Evolutionary conservation across 1,284 basidiomycete genomes (phyloP).

Genomic region (Kalmanozyma brasiliensis): DNA sequence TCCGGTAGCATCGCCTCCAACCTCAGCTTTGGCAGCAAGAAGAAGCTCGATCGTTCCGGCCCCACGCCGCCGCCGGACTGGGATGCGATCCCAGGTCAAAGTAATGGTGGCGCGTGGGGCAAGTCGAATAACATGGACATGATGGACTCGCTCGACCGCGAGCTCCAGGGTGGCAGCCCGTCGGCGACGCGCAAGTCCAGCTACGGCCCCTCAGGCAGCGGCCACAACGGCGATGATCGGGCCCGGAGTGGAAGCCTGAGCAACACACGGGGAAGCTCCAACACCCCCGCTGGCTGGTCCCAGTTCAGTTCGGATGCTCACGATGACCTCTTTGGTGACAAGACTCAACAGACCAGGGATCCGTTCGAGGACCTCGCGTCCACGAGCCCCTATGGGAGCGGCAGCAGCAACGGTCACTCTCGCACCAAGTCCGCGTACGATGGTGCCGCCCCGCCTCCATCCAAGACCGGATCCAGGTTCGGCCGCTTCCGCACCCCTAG

Average conservation of each 20-base stretch:
- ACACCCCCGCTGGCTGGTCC: constrained; percentile 39
- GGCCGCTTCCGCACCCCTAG: constrained; percentile 38
- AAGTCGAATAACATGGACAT: constrained; percentile 12
- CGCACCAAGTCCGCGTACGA: constrained; percentile 24
- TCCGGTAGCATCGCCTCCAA: constrained; percentile 41
- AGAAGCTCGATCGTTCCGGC: constrained; percentile 34
- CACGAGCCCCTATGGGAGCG: constrained; percentile 2
- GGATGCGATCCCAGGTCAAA: constrained; percentile 36
- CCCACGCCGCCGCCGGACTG: constrained; percentile 44
- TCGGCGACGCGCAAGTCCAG: constrained; percentile 21
- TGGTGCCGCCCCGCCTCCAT: constrained; percentile 16
- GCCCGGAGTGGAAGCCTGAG: constrained; percentile 22
- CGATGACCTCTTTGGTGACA: constrained; percentile 24
- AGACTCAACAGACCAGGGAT: constrained; percentile 6
- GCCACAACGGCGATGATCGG: constrained; percentile 6
- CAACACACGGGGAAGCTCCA: constrained; percentile 18
- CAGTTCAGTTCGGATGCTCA: constrained; percentile 32
- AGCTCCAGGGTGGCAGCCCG: constrained; percentile 48
- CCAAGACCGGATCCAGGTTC: constrained; percentile 26
- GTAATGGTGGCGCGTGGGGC: constrained; percentile 24
- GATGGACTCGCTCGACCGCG: constrained; percentile 59
- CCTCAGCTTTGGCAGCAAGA: constrained; percentile 43
- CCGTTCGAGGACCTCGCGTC: constrained; percentile 29
- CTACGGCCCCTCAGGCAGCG: constrained; percentile 14
- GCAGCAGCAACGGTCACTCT: constrained; percentile 14